Evolutionary conservation across 2,329 filamentous ascomycete species (phyloP).

Genomic region (Cladophialophora psammophila): DNA sequence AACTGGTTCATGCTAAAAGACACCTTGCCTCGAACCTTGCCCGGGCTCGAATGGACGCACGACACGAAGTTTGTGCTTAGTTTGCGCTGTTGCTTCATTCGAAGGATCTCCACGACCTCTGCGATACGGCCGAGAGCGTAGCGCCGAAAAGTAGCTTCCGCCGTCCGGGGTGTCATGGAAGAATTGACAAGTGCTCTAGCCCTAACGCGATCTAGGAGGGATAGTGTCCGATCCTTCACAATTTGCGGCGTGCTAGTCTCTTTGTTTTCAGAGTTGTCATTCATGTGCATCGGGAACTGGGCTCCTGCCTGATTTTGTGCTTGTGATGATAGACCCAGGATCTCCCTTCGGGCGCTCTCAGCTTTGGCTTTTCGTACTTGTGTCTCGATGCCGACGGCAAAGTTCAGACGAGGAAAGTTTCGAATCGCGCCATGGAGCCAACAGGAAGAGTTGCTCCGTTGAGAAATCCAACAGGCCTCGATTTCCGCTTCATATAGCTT

Average conservation of each 20-base stretch:
- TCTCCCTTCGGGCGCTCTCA: slow-evolving; percentile 32
- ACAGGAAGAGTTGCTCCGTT: slow-evolving; percentile 47
- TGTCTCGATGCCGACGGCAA: slow-evolving; percentile 36
- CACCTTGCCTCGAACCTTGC: slow-evolving; percentile 59
- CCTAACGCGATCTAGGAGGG: slow-evolving; percentile 76
- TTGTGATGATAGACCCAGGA: slow-evolving; percentile 28
- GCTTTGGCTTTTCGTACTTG: slow-evolving; percentile 36
- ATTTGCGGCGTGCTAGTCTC: slow-evolving; percentile 31
- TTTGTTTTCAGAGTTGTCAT: not conserved
- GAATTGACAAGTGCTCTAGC: slow-evolving; percentile 68
- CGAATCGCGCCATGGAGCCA: slow-evolving; percentile 44
- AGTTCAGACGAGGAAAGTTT: slow-evolving; percentile 47
- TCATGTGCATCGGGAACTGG: slow-evolving; percentile 23
- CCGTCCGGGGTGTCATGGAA: slow-evolving; percentile 54
- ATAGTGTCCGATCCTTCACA: slow-evolving; percentile 50
- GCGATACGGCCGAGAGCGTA: slow-evolving; percentile 71
- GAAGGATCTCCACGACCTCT: slow-evolving; percentile 73
- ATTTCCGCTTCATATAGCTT: slow-evolving; percentile 59
- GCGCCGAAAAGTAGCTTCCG: slow-evolving; percentile 65
- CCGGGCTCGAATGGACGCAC: slow-evolving; percentile 43
- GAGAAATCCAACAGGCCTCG: slow-evolving; percentile 51
- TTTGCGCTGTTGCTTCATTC: slow-evolving; percentile 62
- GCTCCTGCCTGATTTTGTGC: slow-evolving; percentile 25
- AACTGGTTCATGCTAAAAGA: slow-evolving; percentile 72
- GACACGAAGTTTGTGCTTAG: slow-evolving; percentile 41